Evolutionary conservation across 192 early-diverging fungal genomes (phyloP).

Genomic region (Rhizophagus sp.): DNA sequence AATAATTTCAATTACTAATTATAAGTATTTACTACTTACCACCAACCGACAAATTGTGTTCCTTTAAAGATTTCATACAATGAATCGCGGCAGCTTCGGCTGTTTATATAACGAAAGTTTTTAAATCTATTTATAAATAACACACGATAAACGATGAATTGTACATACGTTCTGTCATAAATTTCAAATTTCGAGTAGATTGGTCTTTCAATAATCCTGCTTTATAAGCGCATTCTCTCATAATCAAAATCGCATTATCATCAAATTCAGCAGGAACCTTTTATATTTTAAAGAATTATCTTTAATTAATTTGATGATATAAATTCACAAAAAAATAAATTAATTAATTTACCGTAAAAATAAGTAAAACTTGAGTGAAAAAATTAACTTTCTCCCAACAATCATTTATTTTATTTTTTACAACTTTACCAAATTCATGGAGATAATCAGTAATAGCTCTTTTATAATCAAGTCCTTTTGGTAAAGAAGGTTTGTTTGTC

Average conservation of each 20-base stretch:
- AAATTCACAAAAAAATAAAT: too few relatives aligned
- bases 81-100: conserved; percentile 12
- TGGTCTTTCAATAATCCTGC: background rate
- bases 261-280: background rate
- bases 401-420: background rate
- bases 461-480: background rate
- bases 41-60: background rate
- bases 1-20: too few relatives aligned
- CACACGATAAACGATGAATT: background rate
- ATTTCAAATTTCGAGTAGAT: background rate
- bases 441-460: background rate
- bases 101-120: background rate
- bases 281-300: background rate
- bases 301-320: too few relatives aligned
- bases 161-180: background rate
- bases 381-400: background rate
- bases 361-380: background rate
- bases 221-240: background rate
- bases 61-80: background rate
- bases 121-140: too few relatives aligned
- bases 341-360: background rate
- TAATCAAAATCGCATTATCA: background rate
- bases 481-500: background rate
- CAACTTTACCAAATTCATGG: background rate
- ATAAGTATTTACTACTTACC: background rate